These are phyloP conservation scores for Croton laevigatus DNA, from an alignment of 441 rosid genomes.

Conservation along the genomic window DNA sequence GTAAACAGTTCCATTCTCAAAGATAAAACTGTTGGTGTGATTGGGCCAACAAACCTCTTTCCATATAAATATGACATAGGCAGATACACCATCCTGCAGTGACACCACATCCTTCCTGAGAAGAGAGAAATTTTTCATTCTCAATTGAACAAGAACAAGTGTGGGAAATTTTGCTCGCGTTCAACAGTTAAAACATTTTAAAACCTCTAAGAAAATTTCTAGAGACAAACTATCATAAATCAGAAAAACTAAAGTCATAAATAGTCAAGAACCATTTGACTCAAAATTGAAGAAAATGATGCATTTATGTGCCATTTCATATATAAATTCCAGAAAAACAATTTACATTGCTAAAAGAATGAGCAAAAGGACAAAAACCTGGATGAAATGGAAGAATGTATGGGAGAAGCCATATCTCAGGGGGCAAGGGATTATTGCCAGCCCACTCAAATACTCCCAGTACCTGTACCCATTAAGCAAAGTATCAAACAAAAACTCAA, in stretches of 20 bases:
- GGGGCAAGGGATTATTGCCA: conserved; percentile 72
- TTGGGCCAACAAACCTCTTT: conserved; percentile 52
- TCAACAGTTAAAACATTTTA: not conserved
- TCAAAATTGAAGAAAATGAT: not conserved
- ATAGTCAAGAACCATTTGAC: not conserved
- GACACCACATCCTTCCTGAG: conserved; percentile 75
- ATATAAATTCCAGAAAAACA: not conserved
- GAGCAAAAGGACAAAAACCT: conserved; percentile 23
- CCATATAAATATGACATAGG: conserved; percentile 72
- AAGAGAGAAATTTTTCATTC: not conserved
- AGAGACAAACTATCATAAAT: not conserved
- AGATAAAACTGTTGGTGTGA: conserved; percentile 43
- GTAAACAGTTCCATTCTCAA: conserved; percentile 57
- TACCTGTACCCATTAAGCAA: conserved; percentile 32
- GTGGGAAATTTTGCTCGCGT: not conserved
- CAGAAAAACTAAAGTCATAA: not conserved
- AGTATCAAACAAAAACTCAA: conserved; percentile 1
- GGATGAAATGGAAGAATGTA: conserved; percentile 61
- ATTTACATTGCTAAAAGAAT: not conserved
- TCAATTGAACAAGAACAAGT: not conserved
- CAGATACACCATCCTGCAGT: conserved; percentile 65
- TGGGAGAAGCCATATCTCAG: conserved; percentile 80
- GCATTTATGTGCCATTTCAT: not conserved
- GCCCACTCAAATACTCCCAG: conserved; percentile 73
- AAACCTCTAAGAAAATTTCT: not conserved